phyloP scores from a whole-genome alignment of 2,329 filamentous ascomycete species.

The Claviceps cyperi region DNA sequence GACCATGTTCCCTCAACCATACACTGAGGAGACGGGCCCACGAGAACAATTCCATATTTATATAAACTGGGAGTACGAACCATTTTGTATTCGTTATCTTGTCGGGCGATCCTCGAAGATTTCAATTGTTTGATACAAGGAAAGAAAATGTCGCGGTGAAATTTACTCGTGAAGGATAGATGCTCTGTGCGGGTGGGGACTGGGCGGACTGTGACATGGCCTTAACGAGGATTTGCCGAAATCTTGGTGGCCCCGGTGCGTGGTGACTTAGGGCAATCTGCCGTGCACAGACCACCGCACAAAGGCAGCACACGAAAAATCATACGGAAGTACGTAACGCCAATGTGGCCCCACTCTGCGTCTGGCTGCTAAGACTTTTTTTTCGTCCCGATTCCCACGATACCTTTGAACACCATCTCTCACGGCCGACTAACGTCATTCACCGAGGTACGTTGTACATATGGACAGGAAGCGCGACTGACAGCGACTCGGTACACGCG shows the following conservation, averaged over 20 bases:
- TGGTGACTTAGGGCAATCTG: constrained; percentile 29
- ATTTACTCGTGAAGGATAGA: constrained; percentile 14
- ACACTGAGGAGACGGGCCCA: background rate
- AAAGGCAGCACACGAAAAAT: constrained; percentile 21
- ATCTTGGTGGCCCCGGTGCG: constrained; percentile 18
- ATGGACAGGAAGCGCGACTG: constrained; percentile 5
- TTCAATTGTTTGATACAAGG: constrained; percentile 20
- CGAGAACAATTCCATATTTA: background rate
- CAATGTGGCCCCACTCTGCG: constrained; percentile 1
- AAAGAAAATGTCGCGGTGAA: constrained; percentile 11
- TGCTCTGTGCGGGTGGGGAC: constrained; percentile 16
- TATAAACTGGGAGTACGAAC: constrained; percentile 26
- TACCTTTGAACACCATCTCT: background rate
- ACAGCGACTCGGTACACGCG: constrained; percentile 19
- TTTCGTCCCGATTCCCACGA: background rate
- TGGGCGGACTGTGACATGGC: constrained; percentile 9
- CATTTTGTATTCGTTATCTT: constrained; percentile 43
- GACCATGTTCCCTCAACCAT: background rate
- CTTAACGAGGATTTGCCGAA: constrained; percentile 23
- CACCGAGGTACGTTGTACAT: constrained; percentile 30
- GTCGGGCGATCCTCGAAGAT: constrained; percentile 59
- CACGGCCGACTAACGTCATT: constrained; percentile 3
- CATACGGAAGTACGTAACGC: constrained; percentile 5
- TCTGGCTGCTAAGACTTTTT: constrained; percentile 4
- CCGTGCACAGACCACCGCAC: constrained; percentile 24